phyloP scores from a whole-genome alignment of 768 basidiomycete species.

The Trametes elegans region DNA sequence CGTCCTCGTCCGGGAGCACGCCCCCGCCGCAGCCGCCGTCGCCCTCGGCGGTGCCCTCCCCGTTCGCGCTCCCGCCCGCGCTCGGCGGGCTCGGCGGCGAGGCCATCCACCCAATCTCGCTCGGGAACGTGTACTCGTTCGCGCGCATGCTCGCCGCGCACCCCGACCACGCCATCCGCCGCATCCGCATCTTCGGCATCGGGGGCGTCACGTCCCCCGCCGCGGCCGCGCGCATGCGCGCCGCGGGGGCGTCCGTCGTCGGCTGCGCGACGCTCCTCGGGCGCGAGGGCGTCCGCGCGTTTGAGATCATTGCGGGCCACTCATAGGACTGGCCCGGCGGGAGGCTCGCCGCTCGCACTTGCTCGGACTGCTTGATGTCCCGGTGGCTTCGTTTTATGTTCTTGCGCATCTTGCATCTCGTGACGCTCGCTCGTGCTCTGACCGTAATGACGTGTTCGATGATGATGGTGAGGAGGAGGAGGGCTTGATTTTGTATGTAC shows the following conservation, averaged over 20 bases:
- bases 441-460: no score
- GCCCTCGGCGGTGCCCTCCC: not conserved
- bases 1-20: slow-evolving; percentile 11
- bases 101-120: slow-evolving; percentile 66
- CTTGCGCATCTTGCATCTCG: no score
- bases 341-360: no score
- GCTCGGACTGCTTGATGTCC: not conserved
- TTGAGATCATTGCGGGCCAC: slow-evolving; percentile 28
- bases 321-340: no score
- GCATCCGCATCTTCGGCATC: slow-evolving; percentile 70
- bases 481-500: not conserved
- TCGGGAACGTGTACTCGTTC: slow-evolving; percentile 77
- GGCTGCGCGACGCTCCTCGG: slow-evolving; percentile 58
- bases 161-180: slow-evolving; percentile 41
- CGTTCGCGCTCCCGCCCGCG: slow-evolving; percentile 61
- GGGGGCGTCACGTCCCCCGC: slow-evolving; percentile 71
- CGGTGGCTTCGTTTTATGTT: no score
- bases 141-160: slow-evolving; percentile 45
- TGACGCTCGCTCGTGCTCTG: no score
- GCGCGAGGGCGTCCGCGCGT: slow-evolving; percentile 37
- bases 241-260: slow-evolving; percentile 70
- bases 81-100: slow-evolving; percentile 80
- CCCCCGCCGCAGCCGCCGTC: slow-evolving; percentile 14
- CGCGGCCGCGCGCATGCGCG: slow-evolving; percentile 65
- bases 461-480: no score